These are phyloP conservation scores for Coprinopsis marcescibilis DNA, from an alignment of 768 basidiomycete genomes.

Conservation along the genomic window DNA sequence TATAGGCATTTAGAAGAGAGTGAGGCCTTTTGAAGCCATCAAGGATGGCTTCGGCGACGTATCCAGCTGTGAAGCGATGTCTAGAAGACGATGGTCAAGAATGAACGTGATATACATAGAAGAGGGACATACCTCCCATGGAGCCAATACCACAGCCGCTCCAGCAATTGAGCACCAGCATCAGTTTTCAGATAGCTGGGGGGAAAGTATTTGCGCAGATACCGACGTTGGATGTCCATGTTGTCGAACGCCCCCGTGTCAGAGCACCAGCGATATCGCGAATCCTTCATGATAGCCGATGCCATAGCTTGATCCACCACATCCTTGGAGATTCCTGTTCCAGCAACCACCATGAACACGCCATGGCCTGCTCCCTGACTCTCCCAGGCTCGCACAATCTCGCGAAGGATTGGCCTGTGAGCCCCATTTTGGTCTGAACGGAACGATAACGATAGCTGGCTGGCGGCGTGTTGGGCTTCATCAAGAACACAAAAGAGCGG, in stretches of 20 bases:
- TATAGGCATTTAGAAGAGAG: conserved; percentile 34
- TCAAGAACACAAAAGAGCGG: conserved; percentile 42
- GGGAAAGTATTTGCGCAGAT: conserved; percentile 34
- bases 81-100: conserved; percentile 17
- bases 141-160: conserved; percentile 40
- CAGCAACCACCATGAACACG: conserved; percentile 39
- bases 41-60: conserved; percentile 32
- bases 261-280: conserved; percentile 38
- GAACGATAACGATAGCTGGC: conserved; percentile 31
- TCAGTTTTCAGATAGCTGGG: conserved; percentile 20
- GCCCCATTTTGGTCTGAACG: conserved; percentile 29
- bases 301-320: conserved; percentile 40
- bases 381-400: conserved; percentile 38
- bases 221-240: conserved; percentile 26
- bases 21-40: conserved; percentile 36
- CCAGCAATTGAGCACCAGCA: conserved; percentile 27
- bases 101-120: background rate
- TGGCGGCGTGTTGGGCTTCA: conserved; percentile 40
- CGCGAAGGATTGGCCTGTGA: conserved; percentile 34
- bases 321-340: conserved; percentile 41
- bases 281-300: conserved; percentile 42
- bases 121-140: conserved; percentile 32
- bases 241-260: conserved; percentile 39
- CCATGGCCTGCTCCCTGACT: conserved; percentile 32
- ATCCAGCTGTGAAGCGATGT: conserved; percentile 42